phyloP scores from a whole-genome alignment of 202 grass and related monocot species.

The Sporobolus alterniflorus region DNA sequence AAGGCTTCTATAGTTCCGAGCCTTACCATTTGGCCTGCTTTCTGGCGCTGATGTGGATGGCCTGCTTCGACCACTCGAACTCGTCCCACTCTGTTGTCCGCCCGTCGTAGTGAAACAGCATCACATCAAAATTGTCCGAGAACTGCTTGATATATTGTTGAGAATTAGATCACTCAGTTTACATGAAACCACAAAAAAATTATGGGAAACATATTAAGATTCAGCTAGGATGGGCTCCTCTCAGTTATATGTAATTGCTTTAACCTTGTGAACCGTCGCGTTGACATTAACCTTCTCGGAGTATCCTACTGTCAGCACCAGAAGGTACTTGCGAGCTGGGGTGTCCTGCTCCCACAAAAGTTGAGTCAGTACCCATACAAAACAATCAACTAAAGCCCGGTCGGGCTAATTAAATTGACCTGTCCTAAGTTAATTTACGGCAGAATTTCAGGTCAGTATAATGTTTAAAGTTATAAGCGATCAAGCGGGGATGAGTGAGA shows the following conservation, averaged over 20 bases:
- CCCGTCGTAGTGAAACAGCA: conserved; percentile 91
- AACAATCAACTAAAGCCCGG: background rate
- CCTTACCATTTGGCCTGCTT: conserved; percentile 78
- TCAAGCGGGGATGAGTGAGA: background rate
- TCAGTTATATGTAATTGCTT: too few relatives aligned
- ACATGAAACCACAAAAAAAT: background rate
- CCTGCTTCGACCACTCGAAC: conserved; percentile 78
- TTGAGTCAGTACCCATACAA: background rate
- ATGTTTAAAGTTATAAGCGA: background rate
- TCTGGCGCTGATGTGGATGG: conserved; percentile 61
- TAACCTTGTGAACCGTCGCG: conserved; percentile 42
- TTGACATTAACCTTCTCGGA: conserved; percentile 49
- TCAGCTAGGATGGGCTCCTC: too few relatives aligned
- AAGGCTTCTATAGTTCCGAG: too few relatives aligned
- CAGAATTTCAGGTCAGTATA: background rate
- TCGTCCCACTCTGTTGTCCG: conserved; percentile 63
- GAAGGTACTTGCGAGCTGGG: conserved; percentile 42
- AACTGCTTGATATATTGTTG: conserved; percentile 25
- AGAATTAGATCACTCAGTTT: background rate
- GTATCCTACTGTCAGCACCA: conserved; percentile 49
- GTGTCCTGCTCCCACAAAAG: conserved; percentile 31
- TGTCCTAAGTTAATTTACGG: too few relatives aligned
- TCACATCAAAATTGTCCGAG: conserved; percentile 64
- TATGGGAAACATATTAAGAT: background rate
- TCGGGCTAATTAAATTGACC: too few relatives aligned